Evolutionary conservation across 140 eudicot species (phyloP).

Genomic region (Anethum foeniculum): DNA sequence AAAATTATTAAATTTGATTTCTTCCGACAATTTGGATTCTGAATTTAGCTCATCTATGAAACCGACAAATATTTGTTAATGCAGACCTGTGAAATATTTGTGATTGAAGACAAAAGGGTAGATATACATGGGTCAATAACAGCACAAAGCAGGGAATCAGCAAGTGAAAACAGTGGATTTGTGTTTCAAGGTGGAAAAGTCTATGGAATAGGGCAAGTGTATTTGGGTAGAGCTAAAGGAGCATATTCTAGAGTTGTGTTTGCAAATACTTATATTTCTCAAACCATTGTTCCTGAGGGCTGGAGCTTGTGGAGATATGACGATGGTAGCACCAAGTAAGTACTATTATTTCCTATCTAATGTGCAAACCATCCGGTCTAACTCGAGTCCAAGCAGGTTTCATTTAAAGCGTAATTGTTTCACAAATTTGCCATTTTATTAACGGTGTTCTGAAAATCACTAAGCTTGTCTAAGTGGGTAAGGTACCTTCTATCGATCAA

Average conservation of each 20-base stretch:
- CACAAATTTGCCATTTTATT: background rate
- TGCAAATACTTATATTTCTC: slow-evolving; percentile 67
- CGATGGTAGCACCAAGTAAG: slow-evolving; percentile 56
- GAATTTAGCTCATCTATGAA: background rate
- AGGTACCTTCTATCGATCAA: background rate
- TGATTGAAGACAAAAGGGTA: slow-evolving; percentile 36
- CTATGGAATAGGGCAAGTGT: slow-evolving; percentile 49
- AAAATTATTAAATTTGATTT: background rate
- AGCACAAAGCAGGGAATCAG: slow-evolving; percentile 40
- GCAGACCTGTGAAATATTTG: slow-evolving; percentile 78
- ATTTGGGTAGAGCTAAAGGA: slow-evolving; percentile 70
- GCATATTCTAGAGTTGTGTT: slow-evolving; percentile 68
- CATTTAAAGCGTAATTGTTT: background rate
- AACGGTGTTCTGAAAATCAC: background rate
- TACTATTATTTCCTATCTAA: background rate
- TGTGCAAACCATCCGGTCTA: background rate
- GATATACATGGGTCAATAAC: slow-evolving; percentile 65
- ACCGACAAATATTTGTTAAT: background rate
- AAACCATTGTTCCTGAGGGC: slow-evolving; percentile 51
- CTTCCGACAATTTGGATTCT: background rate
- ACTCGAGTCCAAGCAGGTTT: background rate
- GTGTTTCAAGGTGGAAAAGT: slow-evolving; percentile 47
- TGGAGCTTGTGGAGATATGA: slow-evolving; percentile 63
- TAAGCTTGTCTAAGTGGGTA: background rate
- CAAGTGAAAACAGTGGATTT: slow-evolving; percentile 54